A percentile compares a stretch with the other conserved stretches of the same genome.
phyloP scores from a whole-genome alignment of 306 rosid genomes.

The Abrus pulchellus region DNA sequence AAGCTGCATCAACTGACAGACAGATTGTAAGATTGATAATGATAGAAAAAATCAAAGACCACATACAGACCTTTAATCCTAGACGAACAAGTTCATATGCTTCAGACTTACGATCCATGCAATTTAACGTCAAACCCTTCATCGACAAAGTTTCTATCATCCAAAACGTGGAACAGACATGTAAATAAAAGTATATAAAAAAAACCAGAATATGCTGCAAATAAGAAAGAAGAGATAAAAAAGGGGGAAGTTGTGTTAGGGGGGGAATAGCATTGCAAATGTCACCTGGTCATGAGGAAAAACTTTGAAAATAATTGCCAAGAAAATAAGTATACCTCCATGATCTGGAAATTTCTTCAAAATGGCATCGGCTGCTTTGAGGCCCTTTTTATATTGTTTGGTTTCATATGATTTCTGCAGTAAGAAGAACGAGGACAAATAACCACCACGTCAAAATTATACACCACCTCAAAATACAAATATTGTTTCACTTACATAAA shows the following conservation, averaged over 20 bases:
- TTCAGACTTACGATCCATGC: slow-evolving; percentile 99
- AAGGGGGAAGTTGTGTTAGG: background rate
- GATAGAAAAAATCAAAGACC: slow-evolving; percentile 28
- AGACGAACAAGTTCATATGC: slow-evolving; percentile 96
- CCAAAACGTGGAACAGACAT: slow-evolving; percentile 43
- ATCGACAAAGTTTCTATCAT: slow-evolving; percentile 92
- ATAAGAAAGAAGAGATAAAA: slow-evolving; percentile 7
- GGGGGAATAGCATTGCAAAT: background rate
- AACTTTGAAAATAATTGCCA: slow-evolving; percentile 8
- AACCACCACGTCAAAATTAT: slow-evolving; percentile 32
- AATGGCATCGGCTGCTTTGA: slow-evolving; percentile 97
- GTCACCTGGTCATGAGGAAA: slow-evolving; percentile 1
- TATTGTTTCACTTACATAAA: slow-evolving; percentile 6
- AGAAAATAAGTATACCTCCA: slow-evolving; percentile 75
- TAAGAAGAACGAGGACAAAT: slow-evolving; percentile 23
- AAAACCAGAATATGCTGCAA: slow-evolving; percentile 19
- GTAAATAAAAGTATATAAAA: slow-evolving; percentile 11
- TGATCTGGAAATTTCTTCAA: slow-evolving; percentile 95
- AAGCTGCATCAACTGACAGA: slow-evolving; percentile 37
- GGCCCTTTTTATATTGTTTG: slow-evolving; percentile 95
- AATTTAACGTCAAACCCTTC: slow-evolving; percentile 97
- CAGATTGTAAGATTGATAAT: slow-evolving; percentile 24
- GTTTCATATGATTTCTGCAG: slow-evolving; percentile 97
- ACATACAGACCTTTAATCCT: slow-evolving; percentile 82
- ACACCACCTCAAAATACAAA: slow-evolving; percentile 15